These are phyloP conservation scores for Jaltomata sinuosa DNA, from an alignment of 257 asterid genomes.

Conservation along the genomic window DNA sequence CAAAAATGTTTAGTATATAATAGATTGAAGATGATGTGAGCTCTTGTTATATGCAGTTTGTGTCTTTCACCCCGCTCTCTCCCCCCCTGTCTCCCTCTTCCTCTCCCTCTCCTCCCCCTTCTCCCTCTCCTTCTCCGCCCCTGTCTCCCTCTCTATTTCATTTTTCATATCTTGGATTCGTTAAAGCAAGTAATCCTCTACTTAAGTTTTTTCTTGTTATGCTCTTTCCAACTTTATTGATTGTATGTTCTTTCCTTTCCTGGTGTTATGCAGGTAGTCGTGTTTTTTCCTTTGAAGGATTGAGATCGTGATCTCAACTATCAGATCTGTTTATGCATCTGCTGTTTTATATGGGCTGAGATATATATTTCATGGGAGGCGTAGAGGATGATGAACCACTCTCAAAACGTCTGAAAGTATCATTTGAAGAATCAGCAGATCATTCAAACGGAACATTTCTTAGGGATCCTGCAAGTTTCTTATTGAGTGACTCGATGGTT, in stretches of 20 bases:
- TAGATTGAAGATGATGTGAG: neutral
- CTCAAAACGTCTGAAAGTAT: constrained; percentile 70
- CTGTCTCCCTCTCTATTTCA: neutral
- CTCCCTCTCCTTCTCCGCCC: neutral
- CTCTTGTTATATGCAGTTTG: neutral
- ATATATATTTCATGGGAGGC: constrained; percentile 86
- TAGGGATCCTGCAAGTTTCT: constrained; percentile 45
- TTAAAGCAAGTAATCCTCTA: neutral
- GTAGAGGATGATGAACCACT: constrained; percentile 79
- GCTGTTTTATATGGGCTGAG: constrained; percentile 64
- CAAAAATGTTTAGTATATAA: neutral
- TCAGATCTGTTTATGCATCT: neutral
- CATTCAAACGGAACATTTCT: constrained; percentile 33
- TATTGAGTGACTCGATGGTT: constrained; percentile 53
- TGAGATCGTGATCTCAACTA: neutral
- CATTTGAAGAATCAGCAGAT: constrained; percentile 37
- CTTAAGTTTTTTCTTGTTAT: neutral
- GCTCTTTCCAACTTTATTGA: neutral
- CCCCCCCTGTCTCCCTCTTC: neutral
- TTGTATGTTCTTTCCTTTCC: neutral
- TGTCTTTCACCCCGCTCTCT: neutral
- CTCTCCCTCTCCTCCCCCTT: neutral
- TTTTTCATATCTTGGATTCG: neutral
- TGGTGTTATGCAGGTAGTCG: neutral
- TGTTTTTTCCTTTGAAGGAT: constrained; percentile 1